phyloP scores from a whole-genome alignment of 179 eudicot species.

The Spergularia azorica region DNA sequence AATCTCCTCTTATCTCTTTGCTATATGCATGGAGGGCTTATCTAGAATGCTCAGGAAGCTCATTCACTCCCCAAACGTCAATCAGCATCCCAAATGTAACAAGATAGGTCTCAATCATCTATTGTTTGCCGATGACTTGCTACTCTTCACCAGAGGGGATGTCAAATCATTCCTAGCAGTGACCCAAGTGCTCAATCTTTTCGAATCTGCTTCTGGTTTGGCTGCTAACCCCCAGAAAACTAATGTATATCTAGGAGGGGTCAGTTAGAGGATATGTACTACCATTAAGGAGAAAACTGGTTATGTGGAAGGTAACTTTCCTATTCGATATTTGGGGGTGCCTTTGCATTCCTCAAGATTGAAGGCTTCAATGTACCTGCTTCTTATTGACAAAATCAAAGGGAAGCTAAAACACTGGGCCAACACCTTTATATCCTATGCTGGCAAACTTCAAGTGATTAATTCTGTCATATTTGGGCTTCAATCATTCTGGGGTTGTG shows the following conservation, averaged over 20 bases:
- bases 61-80: background rate
- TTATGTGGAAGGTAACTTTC: background rate
- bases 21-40: background rate
- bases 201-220: background rate
- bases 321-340: background rate
- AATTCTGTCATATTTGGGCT: too few relatives aligned
- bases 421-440: too few relatives aligned
- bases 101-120: background rate
- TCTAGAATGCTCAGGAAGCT: background rate
- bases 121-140: background rate
- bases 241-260: background rate
- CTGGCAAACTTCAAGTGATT: too few relatives aligned
- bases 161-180: background rate
- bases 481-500: too few relatives aligned
- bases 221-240: background rate
- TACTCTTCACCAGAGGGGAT: background rate
- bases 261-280: background rate
- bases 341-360: background rate
- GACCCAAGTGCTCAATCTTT: background rate
- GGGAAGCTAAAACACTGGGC: too few relatives aligned
- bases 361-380: background rate
- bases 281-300: background rate
- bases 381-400: too few relatives aligned
- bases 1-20: background rate
- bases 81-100: too few relatives aligned